phyloP scores from a whole-genome alignment of 1,284 basidiomycete species.

The Vanrija sp. region DNA sequence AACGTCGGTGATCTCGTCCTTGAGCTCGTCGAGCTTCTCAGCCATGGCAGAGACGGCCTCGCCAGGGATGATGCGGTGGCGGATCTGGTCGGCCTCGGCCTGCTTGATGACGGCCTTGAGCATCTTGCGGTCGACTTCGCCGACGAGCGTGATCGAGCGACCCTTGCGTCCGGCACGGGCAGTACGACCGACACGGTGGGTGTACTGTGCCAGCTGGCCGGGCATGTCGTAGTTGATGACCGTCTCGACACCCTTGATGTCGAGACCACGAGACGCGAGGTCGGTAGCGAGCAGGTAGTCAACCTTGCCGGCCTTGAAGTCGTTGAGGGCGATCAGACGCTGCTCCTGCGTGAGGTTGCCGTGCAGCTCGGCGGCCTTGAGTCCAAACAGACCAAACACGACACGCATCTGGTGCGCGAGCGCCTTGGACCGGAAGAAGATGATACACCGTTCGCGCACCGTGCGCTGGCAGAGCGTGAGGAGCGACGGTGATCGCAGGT shows the following conservation, averaged over 20 bases:
- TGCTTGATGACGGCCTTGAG: constrained; percentile 94
- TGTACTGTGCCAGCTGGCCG: constrained; percentile 82
- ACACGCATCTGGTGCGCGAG: constrained; percentile 95
- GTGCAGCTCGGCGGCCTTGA: constrained; percentile 88
- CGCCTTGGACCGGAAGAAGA: constrained; percentile 94
- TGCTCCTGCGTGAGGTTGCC: constrained; percentile 94
- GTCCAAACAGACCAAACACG: constrained; percentile 79
- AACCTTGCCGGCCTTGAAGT: constrained; percentile 78
- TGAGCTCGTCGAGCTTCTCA: constrained; percentile 66
- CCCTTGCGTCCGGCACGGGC: constrained; percentile 91
- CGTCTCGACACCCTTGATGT: constrained; percentile 96
- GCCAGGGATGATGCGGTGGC: constrained; percentile 82
- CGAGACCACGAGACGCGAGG: constrained; percentile 87
- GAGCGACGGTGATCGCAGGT: constrained; percentile 72
- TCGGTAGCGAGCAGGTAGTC: constrained; percentile 95
- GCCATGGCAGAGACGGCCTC: constrained; percentile 71
- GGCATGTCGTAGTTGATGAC: constrained; percentile 99
- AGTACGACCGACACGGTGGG: constrained; percentile 94
- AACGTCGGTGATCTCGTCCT: constrained; percentile 74
- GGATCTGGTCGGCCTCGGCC: constrained; percentile 74
- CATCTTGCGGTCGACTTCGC: constrained; percentile 93
- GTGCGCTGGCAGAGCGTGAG: constrained; percentile 80
- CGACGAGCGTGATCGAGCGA: constrained; percentile 90
- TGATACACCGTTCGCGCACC: constrained; percentile 77
- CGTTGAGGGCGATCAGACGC: constrained; percentile 77